These are phyloP conservation scores for Diospyros lotus DNA, from an alignment of 148 eudicot species.

Conservation along the genomic window DNA sequence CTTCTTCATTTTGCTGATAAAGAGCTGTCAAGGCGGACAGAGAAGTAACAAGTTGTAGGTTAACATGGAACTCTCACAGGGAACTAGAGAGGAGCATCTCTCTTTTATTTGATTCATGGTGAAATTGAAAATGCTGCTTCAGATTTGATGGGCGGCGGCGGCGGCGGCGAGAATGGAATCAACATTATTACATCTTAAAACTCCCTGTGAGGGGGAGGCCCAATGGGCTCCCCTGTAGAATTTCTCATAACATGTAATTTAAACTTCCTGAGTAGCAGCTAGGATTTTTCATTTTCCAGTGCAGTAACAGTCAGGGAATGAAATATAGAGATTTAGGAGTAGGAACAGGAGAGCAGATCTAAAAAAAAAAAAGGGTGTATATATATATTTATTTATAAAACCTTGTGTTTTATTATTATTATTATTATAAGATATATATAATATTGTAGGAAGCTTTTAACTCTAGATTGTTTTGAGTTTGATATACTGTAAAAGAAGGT, in stretches of 20 bases:
- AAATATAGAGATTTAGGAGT: slow-evolving; percentile 11
- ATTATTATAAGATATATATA: no score
- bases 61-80: not conserved
- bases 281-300: not conserved
- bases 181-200: not conserved
- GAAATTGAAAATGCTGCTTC: not conserved
- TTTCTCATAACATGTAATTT: not conserved
- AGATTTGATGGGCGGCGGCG: not conserved
- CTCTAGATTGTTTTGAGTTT: no score
- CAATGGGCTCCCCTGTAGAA: not conserved
- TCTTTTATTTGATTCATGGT: not conserved
- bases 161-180: not conserved
- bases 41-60: slow-evolving; percentile 21
- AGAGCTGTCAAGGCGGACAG: slow-evolving; percentile 46
- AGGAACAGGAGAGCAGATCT: slow-evolving; percentile 11
- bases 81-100: not conserved
- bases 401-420: no score
- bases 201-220: not conserved
- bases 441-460: no score
- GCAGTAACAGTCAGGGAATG: not conserved
- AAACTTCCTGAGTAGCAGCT: slow-evolving; percentile 9
- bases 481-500: no score
- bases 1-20: slow-evolving; percentile 89
- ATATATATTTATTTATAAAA: no score
- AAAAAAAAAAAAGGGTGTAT: not conserved